Evolutionary conservation across 2,329 filamentous ascomycete genomes (phyloP), one percentile per base, ranked within the genome.

Genomic region (Hypoxylon sp.): DNA sequence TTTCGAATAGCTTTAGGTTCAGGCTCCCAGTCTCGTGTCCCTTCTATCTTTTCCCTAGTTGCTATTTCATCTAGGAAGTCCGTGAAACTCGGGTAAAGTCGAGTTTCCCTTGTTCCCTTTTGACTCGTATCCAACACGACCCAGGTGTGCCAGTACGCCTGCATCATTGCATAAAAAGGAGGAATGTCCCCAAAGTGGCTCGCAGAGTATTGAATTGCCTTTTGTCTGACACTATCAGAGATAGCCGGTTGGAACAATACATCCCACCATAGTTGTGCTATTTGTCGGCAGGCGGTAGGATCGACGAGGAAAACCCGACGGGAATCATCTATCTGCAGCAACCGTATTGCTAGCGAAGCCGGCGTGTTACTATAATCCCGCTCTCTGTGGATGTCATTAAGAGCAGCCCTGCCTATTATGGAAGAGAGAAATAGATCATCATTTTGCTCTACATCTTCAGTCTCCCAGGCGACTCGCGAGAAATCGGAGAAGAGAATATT

Each of bases 1-100:
- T 47, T n/a, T n/a, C 5, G 25, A 16, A 16, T 25, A 9, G 3
- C 23, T 16, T 3, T 6, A 16, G 25, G 3, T 47, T 29, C 14
- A 19, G 45, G 14, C 2, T 11, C 6, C 25, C 21, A 11, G 3
- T 14, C n/a, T 5, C 7, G 14, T 6, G 23, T 47, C 25, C 14
- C 5, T 16, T 16, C 12, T 9, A 47, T n/a, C 8, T 51, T 29
- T 2, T 12, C n/a, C 29, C 30, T 14, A 2, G 7, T 34, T 29
- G 32, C 41, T 3, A 58, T 5, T 27, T 58, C 54, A 9, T 14
- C 14, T 21, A 59, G 16, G 32, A 30, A 50, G 2, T 41, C 14
- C 41, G 30, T 41, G 25, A 59, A 58, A 27, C 61, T 59, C 30
- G 61, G 48, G 41, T 54, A 54, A 34, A 63, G 56, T 21, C 34